These are phyloP conservation scores for Pontederia crassipes DNA, from an alignment of 176 grass and related monocot species.

Conservation along the genomic window DNA sequence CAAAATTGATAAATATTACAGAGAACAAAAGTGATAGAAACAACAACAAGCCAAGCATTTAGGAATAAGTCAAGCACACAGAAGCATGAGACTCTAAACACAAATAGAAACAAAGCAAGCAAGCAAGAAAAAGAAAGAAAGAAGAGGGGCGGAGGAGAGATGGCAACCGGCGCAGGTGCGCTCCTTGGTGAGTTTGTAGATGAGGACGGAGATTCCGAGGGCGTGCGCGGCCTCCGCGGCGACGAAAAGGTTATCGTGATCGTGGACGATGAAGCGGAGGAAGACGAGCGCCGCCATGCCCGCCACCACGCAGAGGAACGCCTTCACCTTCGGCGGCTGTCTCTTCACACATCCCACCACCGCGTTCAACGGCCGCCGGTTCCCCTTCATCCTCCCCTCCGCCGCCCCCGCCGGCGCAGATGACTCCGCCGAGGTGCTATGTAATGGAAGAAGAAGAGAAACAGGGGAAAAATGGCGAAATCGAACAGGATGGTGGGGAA, in stretches of 20 bases:
- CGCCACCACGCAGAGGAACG: constrained; percentile 77
- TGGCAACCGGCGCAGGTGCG: constrained; percentile 66
- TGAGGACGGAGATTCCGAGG: constrained; percentile 67
- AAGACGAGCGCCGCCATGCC: constrained; percentile 94
- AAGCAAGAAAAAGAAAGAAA: not conserved
- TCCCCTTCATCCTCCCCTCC: constrained; percentile 33
- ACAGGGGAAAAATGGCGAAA: no score
- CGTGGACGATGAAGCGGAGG: constrained; percentile 93
- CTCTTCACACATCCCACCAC: constrained; percentile 67
- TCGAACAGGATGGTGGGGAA: no score
- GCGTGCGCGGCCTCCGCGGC: constrained; percentile 86
- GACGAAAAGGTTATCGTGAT: constrained; percentile 93
- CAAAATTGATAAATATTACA: no score
- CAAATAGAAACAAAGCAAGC: no score
- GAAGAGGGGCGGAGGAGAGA: not conserved
- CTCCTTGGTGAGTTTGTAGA: constrained; percentile 97
- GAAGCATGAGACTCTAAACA: no score
- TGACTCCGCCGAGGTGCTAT: no score
- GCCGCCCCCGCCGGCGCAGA: not conserved
- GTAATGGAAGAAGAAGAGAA: no score
- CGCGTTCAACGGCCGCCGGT: constrained; percentile 48
- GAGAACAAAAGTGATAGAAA: no score
- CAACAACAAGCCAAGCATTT: no score
- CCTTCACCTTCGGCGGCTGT: constrained; percentile 95
- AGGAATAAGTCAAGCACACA: not conserved